Evolutionary conservation across 1,139 yeast species (phyloP).

Genomic region (Debaryomyces fabryi): DNA sequence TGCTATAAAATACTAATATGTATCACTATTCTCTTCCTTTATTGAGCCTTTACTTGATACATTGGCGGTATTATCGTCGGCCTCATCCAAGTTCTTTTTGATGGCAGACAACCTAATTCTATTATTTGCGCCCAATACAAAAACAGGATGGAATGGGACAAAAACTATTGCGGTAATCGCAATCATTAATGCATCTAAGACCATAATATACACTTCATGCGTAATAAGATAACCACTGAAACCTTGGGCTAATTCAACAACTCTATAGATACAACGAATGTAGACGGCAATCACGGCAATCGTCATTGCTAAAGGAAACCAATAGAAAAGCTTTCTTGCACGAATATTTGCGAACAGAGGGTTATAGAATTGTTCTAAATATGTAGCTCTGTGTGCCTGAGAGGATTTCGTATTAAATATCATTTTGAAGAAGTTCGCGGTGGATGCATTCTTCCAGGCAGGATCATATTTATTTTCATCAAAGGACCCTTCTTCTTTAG

Average conservation of each 20-base stretch:
- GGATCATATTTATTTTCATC: constrained; percentile 18
- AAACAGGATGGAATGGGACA: constrained; percentile 66
- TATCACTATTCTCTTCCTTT: background rate
- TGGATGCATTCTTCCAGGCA: constrained; percentile 27
- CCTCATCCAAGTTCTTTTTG: constrained; percentile 32
- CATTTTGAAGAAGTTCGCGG: constrained; percentile 32
- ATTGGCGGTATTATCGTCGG: background rate
- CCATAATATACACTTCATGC: constrained; percentile 74
- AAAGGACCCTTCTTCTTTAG: background rate
- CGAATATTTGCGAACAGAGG: constrained; percentile 48
- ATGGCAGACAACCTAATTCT: constrained; percentile 39
- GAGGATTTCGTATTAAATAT: constrained; percentile 31
- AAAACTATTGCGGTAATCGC: constrained; percentile 46
- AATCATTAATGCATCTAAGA: constrained; percentile 78
- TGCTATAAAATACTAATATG: background rate
- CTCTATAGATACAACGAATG: constrained; percentile 78
- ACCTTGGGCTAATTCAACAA: constrained; percentile 78
- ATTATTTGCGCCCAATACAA: constrained; percentile 50
- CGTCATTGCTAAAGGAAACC: constrained; percentile 55
- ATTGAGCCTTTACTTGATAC: background rate
- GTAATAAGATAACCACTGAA: constrained; percentile 70
- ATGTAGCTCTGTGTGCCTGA: constrained; percentile 22
- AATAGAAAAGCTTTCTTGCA: constrained; percentile 39
- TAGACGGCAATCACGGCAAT: constrained; percentile 60
- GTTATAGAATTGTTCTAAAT: constrained; percentile 39